Conservation (phyloP, 331 rosid species). For the Prunus yedoensis region DNA sequence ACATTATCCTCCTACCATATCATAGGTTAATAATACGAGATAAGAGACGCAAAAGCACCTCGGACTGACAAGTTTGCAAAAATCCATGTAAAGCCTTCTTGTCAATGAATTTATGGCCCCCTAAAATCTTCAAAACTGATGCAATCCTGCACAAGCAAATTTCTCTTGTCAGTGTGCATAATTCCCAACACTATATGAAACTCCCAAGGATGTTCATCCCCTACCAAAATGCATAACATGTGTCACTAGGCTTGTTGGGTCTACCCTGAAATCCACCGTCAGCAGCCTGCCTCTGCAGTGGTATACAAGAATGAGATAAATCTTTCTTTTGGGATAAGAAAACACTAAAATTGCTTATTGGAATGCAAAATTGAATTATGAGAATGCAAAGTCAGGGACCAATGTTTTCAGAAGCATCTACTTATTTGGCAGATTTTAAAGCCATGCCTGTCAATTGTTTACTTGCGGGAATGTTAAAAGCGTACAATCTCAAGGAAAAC, state of each 20-base stretch:
- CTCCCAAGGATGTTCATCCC: slow-evolving; percentile 24
- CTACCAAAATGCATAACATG: slow-evolving; percentile 96
- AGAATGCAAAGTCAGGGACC: slow-evolving; percentile 7
- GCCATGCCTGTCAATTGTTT: background rate
- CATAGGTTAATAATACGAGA: background rate
- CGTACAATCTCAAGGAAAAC: slow-evolving; percentile 2
- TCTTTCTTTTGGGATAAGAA: background rate
- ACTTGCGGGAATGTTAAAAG: slow-evolving; percentile 10
- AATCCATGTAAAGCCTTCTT: slow-evolving; percentile 56
- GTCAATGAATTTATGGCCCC: slow-evolving; percentile 64
- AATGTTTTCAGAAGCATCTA: slow-evolving; percentile 20
- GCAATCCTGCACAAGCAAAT: slow-evolving; percentile 64
- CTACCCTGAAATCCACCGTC: slow-evolving; percentile 98
- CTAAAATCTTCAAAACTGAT: slow-evolving; percentile 66
- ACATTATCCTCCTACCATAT: background rate
- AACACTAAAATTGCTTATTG: background rate
- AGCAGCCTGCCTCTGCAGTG: slow-evolving; percentile 64
- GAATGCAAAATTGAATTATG: slow-evolving; percentile 2
- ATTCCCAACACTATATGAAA: slow-evolving; percentile 18
- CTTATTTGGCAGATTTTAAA: background rate
- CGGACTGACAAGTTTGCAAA: slow-evolving; percentile 72
- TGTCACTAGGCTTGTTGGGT: slow-evolving; percentile 79
- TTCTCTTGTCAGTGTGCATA: slow-evolving; percentile 28
- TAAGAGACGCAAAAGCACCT: slow-evolving; percentile 47
- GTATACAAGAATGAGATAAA: slow-evolving; percentile 21